Conservation (phyloP, 2,329 filamentous ascomycete species). For the Graphilbum fragrans region DNA sequence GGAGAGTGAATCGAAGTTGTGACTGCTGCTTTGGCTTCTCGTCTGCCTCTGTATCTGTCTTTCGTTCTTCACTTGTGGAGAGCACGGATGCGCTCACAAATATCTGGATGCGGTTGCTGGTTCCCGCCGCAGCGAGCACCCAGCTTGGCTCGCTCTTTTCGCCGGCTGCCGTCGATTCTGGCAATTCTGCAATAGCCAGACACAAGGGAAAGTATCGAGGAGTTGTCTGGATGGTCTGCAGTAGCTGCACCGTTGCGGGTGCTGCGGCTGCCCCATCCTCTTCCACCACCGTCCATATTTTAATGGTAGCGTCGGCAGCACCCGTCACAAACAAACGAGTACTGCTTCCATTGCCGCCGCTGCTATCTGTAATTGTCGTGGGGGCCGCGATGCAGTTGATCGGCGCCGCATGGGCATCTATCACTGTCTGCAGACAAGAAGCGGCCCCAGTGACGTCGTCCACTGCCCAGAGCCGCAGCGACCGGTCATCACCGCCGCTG, state of each 20-base stretch:
- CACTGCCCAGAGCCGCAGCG: slow-evolving; percentile 58
- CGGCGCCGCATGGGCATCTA: slow-evolving; percentile 58
- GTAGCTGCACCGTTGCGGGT: slow-evolving; percentile 47
- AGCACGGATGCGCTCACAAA: slow-evolving; percentile 39
- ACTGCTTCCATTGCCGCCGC: slow-evolving; percentile 3
- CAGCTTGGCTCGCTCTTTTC: slow-evolving; percentile 36
- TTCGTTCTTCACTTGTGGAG: background rate
- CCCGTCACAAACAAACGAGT: slow-evolving; percentile 56
- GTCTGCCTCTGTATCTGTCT: no score
- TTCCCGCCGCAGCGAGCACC: slow-evolving; percentile 76
- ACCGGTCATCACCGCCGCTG: slow-evolving; percentile 72
- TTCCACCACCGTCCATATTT: slow-evolving; percentile 52
- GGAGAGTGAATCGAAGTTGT: slow-evolving; percentile 48
- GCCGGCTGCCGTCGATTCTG: slow-evolving; percentile 47
- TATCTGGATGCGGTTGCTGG: slow-evolving; percentile 69
- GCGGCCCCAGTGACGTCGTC: slow-evolving; percentile 14
- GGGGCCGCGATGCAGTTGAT: slow-evolving; percentile 54
- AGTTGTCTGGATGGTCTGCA: slow-evolving; percentile 59
- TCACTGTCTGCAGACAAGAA: slow-evolving; percentile 40
- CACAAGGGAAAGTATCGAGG: slow-evolving; percentile 76
- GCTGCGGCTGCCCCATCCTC: slow-evolving; percentile 9
- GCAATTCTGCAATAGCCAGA: slow-evolving; percentile 59
- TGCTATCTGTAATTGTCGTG: background rate
- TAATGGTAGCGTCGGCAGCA: slow-evolving; percentile 63
- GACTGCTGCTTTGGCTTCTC: slow-evolving; percentile 17